Evolutionary conservation across 176 grass and related monocot genomes (phyloP).

Genomic region (Alloteropsis semialata): DNA sequence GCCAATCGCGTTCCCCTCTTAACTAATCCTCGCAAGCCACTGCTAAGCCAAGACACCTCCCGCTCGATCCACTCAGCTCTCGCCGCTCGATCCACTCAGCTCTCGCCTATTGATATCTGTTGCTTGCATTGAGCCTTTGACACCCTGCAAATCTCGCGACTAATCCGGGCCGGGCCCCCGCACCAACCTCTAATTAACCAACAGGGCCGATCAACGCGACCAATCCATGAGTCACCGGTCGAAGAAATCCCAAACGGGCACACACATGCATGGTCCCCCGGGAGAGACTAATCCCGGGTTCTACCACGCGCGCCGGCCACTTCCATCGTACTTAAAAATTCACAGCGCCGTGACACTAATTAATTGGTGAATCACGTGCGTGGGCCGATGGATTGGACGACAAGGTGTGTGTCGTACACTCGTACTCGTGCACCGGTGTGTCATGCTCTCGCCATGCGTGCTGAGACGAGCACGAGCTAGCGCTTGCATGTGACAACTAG

Average conservation of each 20-base stretch:
- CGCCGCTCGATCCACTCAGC: neutral
- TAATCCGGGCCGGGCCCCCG: too few relatives aligned
- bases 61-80: neutral
- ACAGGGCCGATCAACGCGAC: neutral
- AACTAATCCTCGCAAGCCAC: neutral
- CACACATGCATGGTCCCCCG: neutral
- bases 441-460: neutral
- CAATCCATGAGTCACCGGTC: neutral
- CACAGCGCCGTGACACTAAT: neutral
- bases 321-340: too few relatives aligned
- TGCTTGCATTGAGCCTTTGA: too few relatives aligned
- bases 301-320: neutral
- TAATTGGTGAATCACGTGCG: neutral
- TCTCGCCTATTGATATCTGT: neutral
- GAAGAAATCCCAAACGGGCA: neutral
- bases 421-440: neutral
- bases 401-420: neutral
- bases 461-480: neutral
- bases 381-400: neutral
- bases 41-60: neutral
- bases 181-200: neutral
- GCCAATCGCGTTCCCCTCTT: neutral
- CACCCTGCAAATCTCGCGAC: neutral
- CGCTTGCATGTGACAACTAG: constrained; percentile 27
- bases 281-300: neutral